Base-by-base conservation (phyloP, 352 stramenopile species). In the Plasmopara muralis region DNA sequence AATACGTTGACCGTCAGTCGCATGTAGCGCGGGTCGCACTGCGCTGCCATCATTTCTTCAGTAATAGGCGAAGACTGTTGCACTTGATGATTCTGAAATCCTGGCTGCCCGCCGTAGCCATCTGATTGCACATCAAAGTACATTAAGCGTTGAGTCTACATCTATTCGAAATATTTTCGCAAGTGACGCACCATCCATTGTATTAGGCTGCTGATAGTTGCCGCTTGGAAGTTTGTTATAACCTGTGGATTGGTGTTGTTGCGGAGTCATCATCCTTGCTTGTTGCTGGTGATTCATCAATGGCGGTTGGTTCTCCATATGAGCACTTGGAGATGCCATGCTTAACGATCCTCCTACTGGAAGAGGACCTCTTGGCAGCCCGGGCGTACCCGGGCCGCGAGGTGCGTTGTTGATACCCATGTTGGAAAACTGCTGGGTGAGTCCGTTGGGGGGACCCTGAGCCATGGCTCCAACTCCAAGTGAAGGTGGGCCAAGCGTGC, bases 21-120 rank as follows among this genome's bases (percentile, higher is more conserved):
- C 80, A 96, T 95, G 65, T 74, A 96, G 29, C 82, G 75, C 9
- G 80, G 59, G 33, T 90, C 76, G 55, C 73, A 88, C 55, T 91
- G 83, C 4, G 83, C 70, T 28, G 75, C 73, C 59, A 84, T 72
- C 55, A 89, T 77, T 42, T 87, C 77, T 38, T 87, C 75, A 25
- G 70, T 76, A 40, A 93, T 67, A 9, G 68, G 55, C 4, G 69
- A 74, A 39, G 65, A 48, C 63, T 85, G 79, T 46, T 83, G 58
- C n/a, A 68, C 50, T 50, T 74, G 64, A 20, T 83, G 75, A 20
- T 60, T 52, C 38, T 75, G 66, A 39, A 66, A 62, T 9, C 64
- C 53, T 41, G 66, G 65, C 20, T 77, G 66, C 35, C 70, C 70
- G 47, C 64, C 70, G 61, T 86, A 87, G 30, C 60, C 64, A 57